Conservation (phyloP, 1,284 basidiomycete species). For the Tilletia indica region DNA sequence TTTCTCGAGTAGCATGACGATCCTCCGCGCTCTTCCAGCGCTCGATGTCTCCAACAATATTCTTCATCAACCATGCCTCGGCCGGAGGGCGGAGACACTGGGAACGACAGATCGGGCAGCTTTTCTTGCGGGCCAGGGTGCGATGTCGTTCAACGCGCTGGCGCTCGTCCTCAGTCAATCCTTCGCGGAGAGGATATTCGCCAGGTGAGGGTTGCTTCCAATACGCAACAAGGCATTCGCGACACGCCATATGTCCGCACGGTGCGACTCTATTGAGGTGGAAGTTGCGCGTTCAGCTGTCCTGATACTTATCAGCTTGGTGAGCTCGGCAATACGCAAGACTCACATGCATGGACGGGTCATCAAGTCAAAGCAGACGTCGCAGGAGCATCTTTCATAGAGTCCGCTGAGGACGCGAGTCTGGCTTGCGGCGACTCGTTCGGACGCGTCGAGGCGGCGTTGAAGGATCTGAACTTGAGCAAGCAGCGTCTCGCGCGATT, state of each 20-base stretch:
- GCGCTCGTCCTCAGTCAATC: background rate
- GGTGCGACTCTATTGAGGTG: background rate
- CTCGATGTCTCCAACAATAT: constrained; percentile 10
- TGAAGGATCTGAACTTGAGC: constrained; percentile 3
- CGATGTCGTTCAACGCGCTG: background rate
- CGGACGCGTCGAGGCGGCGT: background rate
- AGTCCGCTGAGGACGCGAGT: background rate
- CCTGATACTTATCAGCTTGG: background rate
- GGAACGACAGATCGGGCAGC: constrained; percentile 1
- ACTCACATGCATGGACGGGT: constrained; percentile 16
- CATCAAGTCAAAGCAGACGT: constrained; percentile 15
- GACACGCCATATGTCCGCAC: constrained; percentile 8
- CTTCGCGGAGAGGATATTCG: background rate
- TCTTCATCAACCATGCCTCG: constrained; percentile 10
- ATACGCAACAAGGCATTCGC: constrained; percentile 12
- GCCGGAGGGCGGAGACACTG: background rate
- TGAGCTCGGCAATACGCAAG: background rate
- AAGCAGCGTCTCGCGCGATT: constrained; percentile 6
- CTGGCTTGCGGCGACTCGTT: background rate
- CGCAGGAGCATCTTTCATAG: constrained; percentile 3
- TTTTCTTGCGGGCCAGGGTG: background rate
- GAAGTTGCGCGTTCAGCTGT: background rate
- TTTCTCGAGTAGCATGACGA: background rate
- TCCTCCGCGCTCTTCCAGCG: constrained; percentile 7
- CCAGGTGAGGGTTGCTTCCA: constrained; percentile 1